Evolutionary conservation across 306 rosid species (phyloP).

Genomic region (Canavalia ensiformis): DNA sequence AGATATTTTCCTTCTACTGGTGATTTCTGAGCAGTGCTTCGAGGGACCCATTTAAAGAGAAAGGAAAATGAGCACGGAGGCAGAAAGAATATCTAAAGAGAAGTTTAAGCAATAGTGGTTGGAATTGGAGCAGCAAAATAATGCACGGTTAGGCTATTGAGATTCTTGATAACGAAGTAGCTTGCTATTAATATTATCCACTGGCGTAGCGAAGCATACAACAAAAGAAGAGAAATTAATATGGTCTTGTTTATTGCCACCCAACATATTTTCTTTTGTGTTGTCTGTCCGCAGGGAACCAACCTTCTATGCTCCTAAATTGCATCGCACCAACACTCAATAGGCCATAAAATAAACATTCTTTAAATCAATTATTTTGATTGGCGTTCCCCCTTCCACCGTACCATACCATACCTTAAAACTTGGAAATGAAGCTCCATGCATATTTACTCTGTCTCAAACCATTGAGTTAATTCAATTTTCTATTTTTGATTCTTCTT

Average conservation of each 20-base stretch:
- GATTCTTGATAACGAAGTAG: slow-evolving; percentile 39
- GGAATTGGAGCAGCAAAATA: slow-evolving; percentile 48
- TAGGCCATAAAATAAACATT: slow-evolving; percentile 6
- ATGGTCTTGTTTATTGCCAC: slow-evolving; percentile 35
- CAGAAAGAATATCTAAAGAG: slow-evolving; percentile 1
- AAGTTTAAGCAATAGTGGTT: slow-evolving; percentile 44
- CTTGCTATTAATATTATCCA: slow-evolving; percentile 43
- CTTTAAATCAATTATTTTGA: slow-evolving; percentile 27
- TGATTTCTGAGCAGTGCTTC: slow-evolving; percentile 2
- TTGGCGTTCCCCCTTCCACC: slow-evolving; percentile 9
- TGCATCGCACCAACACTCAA: not conserved
- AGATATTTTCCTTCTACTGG: not conserved
- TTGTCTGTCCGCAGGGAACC: slow-evolving; percentile 41
- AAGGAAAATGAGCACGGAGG: not conserved
- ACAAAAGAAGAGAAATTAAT: not conserved
- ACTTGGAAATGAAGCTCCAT: not conserved
- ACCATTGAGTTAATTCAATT: not conserved
- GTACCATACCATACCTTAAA: not conserved
- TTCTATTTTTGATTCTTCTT: not conserved
- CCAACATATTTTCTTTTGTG: slow-evolving; percentile 39
- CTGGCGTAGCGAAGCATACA: not conserved
- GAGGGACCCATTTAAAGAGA: slow-evolving; percentile 44
- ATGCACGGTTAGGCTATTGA: slow-evolving; percentile 18
- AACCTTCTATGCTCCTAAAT: slow-evolving; percentile 41
- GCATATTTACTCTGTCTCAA: not conserved